Evolutionary conservation across 73 alveolate genomes (phyloP).

Genomic region (Paramecium primaurelia): DNA sequence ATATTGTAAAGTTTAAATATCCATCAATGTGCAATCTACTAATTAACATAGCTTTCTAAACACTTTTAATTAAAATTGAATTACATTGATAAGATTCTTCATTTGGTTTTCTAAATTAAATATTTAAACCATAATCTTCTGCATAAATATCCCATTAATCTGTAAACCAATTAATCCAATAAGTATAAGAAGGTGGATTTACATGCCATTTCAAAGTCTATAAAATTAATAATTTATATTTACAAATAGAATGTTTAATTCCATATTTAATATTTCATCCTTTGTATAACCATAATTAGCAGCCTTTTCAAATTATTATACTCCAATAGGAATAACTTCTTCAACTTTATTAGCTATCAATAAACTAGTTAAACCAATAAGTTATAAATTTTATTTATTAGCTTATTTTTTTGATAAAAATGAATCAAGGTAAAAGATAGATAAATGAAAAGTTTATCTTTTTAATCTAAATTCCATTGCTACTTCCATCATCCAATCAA

Average conservation of each 20-base stretch:
- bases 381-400: conserved; percentile 61
- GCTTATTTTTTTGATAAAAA: conserved; percentile 3
- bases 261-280: conserved; percentile 68
- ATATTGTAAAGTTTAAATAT: neutral
- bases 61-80: neutral
- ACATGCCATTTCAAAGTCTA: conserved; percentile 58
- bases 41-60: neutral
- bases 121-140: conserved; percentile 7
- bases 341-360: conserved; percentile 74
- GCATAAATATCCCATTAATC: conserved; percentile 60
- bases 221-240: neutral
- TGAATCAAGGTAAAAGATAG: conserved; percentile 60
- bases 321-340: conserved; percentile 62
- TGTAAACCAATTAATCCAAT: conserved; percentile 57
- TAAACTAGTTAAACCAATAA: conserved; percentile 72
- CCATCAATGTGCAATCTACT: conserved; percentile 25
- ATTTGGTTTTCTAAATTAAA: conserved; percentile 7
- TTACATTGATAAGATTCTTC: conserved; percentile 50
- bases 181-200: conserved; percentile 52
- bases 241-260: conserved; percentile 57
- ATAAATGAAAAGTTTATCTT: conserved; percentile 73
- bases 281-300: conserved; percentile 71
- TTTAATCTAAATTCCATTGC: conserved; percentile 69
- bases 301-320: conserved; percentile 65
- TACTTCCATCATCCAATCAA: conserved; percentile 85